Conservation (phyloP, 2,329 filamentous ascomycete species). For the Sarocladium brachiariae region DNA sequence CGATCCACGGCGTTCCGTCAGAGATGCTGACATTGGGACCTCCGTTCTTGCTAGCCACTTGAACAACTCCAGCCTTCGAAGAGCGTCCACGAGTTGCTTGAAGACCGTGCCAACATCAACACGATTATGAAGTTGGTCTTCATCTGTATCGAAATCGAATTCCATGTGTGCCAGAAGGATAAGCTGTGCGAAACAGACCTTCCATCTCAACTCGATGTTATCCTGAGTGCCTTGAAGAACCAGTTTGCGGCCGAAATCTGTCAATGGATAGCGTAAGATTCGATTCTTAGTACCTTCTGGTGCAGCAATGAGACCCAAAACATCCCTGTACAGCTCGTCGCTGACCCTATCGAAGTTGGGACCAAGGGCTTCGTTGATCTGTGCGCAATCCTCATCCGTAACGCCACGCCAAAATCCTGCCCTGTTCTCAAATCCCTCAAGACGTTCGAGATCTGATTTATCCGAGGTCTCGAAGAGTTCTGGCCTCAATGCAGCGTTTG, state of each 20-base stretch:
- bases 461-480: conserved; percentile 71
- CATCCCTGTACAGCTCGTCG: conserved; percentile 44
- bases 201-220: conserved; percentile 63
- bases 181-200: conserved; percentile 73
- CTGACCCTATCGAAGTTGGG: conserved; percentile 55
- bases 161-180: conserved; percentile 82
- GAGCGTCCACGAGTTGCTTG: conserved; percentile 58
- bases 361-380: conserved; percentile 63
- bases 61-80: conserved; percentile 69
- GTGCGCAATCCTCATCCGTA: conserved; percentile 71
- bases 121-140: conserved; percentile 53
- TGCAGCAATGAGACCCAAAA: conserved; percentile 39
- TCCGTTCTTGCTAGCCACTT: conserved; percentile 59
- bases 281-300: conserved; percentile 38
- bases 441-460: conserved; percentile 62
- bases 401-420: conserved; percentile 74
- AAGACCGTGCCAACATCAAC: conserved; percentile 66
- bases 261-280: conserved; percentile 48
- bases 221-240: conserved; percentile 75
- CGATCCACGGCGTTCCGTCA: conserved; percentile 17
- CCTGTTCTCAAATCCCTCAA: conserved; percentile 71
- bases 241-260: conserved; percentile 69
- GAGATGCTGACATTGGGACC: conserved; percentile 25
- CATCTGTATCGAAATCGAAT: conserved; percentile 68
- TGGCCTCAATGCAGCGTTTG: conserved; percentile 58